Base-by-base conservation (phyloP, 768 basidiomycete species). In the Suillus hirtellus region DNA sequence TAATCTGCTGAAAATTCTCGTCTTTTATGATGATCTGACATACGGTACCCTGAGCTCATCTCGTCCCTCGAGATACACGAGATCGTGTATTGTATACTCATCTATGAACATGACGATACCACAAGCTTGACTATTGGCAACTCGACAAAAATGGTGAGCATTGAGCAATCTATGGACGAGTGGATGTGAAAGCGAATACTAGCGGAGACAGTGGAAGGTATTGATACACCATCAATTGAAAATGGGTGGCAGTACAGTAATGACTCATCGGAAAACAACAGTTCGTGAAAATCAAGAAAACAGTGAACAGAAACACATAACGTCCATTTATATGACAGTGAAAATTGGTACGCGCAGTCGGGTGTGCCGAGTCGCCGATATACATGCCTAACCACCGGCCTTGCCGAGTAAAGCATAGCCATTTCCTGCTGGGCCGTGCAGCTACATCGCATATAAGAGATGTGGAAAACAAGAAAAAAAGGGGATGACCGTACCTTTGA, bases 391-490 rank as follows among this genome's bases (percentile, higher is more conserved):
- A 60, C 79, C 79, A 35, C 83, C 82, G 0, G 79, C 76, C 64
- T 81, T 82, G 35, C 85, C 84, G 2, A 89, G 73, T 40, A 92
- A 72, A n/a, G 89, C 91, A 71, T 92, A 92, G 27, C 90, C 91
- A 63, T 77, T 81, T 24, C 90, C 90, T 70, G 85, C 84, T 0
- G 90, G 90, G 5, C 90, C 90, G 68, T 91, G 83, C 64, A 86
- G 76, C 91, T 93, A 66, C 7, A 12, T 44, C 15, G 63, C 31
- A 59, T 8, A 34, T 44, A 31, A 8, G 35, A 21, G 46, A 52
- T 42, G 11, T 2, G n/a, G 67, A n/a, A 66, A 37, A 60, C 2
- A 46, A 27, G 3, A 27, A 27, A 63, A 17, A 14, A 40, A 27
- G 0, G 10, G 40, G 14, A 2, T 59, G 40, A 35, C 21, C 68